Percentiles rank a stretch among this genome's conserved stretches.
Evolutionary conservation across 2,329 filamentous ascomycete genomes (phyloP).

Genomic region (Balansia obtecta): DNA sequence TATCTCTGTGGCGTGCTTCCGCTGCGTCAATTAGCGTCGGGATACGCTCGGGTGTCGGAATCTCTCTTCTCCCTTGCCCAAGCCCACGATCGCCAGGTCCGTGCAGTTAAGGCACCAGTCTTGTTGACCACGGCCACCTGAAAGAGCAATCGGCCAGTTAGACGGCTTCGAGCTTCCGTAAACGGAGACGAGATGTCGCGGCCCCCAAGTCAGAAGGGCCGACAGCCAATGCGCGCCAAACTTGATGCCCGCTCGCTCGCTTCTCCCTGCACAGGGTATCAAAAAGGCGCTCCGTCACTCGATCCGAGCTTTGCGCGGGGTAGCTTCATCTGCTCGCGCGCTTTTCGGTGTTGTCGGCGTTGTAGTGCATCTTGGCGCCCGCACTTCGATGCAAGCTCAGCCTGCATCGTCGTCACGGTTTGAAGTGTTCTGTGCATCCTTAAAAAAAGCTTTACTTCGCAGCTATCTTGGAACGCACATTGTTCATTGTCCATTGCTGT

Average conservation of each 20-base stretch:
- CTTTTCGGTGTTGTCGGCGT: conserved; percentile 5
- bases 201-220: background rate
- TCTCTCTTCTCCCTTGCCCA: background rate
- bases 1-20: background rate
- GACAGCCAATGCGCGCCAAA: background rate
- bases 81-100: background rate
- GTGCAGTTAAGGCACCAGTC: background rate
- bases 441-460: background rate
- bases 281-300: background rate
- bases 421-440: background rate
- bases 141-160: background rate
- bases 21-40: background rate
- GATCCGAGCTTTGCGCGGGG: conserved; percentile 1
- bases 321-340: conserved; percentile 2
- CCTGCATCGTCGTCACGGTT: background rate
- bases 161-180: conserved; percentile 1
- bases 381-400: too few relatives aligned
- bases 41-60: conserved; percentile 2
- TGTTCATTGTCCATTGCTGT: too few relatives aligned
- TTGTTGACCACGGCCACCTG: background rate
- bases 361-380: too few relatives aligned
- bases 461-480: background rate
- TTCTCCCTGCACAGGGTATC: too few relatives aligned
- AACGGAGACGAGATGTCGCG: background rate
- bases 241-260: too few relatives aligned